These are phyloP conservation scores for Rubia tinctorum DNA, from an alignment of 305 asterid species.

Conservation along the genomic window DNA sequence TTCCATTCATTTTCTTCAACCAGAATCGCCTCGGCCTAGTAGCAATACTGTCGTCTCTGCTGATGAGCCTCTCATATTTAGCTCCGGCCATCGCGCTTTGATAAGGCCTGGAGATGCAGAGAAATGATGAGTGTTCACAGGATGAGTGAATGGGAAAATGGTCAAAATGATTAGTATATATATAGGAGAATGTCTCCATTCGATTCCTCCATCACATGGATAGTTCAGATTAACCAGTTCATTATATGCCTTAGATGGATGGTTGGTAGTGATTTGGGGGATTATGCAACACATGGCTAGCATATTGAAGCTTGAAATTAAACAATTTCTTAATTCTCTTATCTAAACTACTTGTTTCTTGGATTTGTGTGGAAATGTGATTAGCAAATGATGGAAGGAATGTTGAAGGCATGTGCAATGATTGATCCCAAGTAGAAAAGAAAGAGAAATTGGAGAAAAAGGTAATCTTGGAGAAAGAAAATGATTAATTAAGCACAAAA, in stretches of 20 bases:
- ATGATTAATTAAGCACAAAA: slow-evolving; percentile 9
- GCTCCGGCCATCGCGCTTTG: background rate
- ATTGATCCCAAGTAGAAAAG: slow-evolving; percentile 10
- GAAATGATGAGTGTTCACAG: background rate
- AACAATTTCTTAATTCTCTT: slow-evolving; percentile 16
- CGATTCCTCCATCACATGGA: slow-evolving; percentile 55
- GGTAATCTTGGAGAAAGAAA: slow-evolving; percentile 8
- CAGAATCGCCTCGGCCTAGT: slow-evolving; percentile 25
- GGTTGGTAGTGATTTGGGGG: slow-evolving; percentile 14
- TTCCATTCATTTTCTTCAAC: slow-evolving; percentile 37
- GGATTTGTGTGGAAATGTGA: slow-evolving; percentile 20
- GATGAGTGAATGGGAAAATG: background rate
- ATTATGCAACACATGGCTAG: slow-evolving; percentile 32
- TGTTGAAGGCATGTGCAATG: slow-evolving; percentile 42
- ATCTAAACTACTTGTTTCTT: slow-evolving; percentile 13
- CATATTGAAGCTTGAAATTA: slow-evolving; percentile 11
- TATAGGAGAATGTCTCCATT: slow-evolving; percentile 26
- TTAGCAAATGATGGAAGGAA: slow-evolving; percentile 27
- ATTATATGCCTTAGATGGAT: slow-evolving; percentile 12
- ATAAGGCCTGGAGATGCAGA: background rate
- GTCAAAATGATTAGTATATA: background rate
- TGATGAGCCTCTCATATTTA: slow-evolving; percentile 41
- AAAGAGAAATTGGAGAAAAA: background rate
- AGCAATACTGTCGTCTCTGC: slow-evolving; percentile 22
- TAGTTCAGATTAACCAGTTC: slow-evolving; percentile 16